Evolutionary conservation across 192 early-diverging fungal species (phyloP), one percentile per base, ranked within the genome.

Genomic region (Lobosporangium transversale): DNA sequence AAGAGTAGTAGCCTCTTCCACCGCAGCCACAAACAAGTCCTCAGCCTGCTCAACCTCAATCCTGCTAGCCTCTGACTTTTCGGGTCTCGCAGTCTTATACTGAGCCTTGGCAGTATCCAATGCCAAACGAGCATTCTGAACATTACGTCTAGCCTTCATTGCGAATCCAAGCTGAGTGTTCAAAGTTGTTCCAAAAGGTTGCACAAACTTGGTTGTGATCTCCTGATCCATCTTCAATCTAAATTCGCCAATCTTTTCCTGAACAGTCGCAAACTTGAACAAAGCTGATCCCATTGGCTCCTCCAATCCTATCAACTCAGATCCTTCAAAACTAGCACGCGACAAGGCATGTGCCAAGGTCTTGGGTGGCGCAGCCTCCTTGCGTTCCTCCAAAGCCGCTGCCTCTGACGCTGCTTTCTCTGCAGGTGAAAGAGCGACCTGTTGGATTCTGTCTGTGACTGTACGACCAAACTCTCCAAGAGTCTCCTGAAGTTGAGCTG

Each of bases 1-100:
- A 61, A 95, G 87, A 10, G 84, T 91, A 79, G 95, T 99, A 20
- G 95, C 94, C 69, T 98, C 95, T 73, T 98, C 96, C 29, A 99
- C 92, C 7, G 93, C 92, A 15, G 91, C 92, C 8, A 98, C 95
- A 88, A 98, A 98, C 54, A 92, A 89, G 85, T 98, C 97, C 80
- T 99, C 96, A 18, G 94, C 90, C 36, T 89, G 82, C 70, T 95
- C 93, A n/a, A 97, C 93, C 56, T 97, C 95, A 6, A 86, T 68
- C 26, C 94, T 86, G 24, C 87, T 87, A 32, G 82, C 89, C 37
- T 97, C 95, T 9, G 87, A 89, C 29, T 80, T 78, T 32, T 92
- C 89, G 11, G 94, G 88, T 27, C 78, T 78, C 1, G 92, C 90
- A 20, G 87, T 83, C 79, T 93, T 89, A 56, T 95, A 88, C 24